Evolutionary conservation across 352 stramenopile genomes (phyloP), one percentile per base, ranked within the genome.

Genomic region (Blastocystis sp.): DNA sequence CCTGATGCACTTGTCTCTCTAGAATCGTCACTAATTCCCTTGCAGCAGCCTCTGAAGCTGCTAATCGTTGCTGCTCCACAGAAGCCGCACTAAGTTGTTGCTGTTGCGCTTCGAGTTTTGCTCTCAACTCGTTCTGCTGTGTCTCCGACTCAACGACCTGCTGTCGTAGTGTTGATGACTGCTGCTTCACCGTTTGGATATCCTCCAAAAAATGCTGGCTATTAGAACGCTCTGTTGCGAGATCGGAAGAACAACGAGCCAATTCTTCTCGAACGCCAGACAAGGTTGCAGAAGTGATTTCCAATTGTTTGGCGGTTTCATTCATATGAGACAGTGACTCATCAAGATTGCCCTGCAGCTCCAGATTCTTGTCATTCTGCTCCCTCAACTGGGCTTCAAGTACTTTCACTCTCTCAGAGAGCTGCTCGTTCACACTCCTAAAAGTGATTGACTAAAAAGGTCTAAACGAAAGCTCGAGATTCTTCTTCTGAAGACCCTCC

Each of bases 101-200:
- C 56, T n/a, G 34, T 3, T 41, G 34, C 0, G 13, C 9, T 0
- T 8, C 30, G 9, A 53, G 18, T 9, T 55, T 13, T 55, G 43
- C 66, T 4, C 30, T 24, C 4, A 78, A 7, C 3, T n/a, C 43
- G 4, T 16, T 11, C 39, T 56, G 66, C 39, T 34, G 66, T n/a
- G n/a, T 16, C 64, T 75, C 30, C 43, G 30, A 24, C 30, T 47
- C 34, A 18, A 37, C 66, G 9, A 53, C 3, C 4, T 45, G 66
- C 66, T 47, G 24, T 8, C 66, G 26, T 11, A 78, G 50, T 13
- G 50, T 16, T 13, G 20, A 24, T 16, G 20, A 55, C 39, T 78
- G 24, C 39, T 53, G 66, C 39, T 78, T 78, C 66, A 78, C 66
- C 30, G 66, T 11, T 45, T 78, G 66, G 50, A 78, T 78, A 55